A percentile compares a stretch with the other conserved stretches of the same genome.
Evolutionary conservation across 2,329 filamentous ascomycete genomes (phyloP).

Genomic region (Alternaria sp.): DNA sequence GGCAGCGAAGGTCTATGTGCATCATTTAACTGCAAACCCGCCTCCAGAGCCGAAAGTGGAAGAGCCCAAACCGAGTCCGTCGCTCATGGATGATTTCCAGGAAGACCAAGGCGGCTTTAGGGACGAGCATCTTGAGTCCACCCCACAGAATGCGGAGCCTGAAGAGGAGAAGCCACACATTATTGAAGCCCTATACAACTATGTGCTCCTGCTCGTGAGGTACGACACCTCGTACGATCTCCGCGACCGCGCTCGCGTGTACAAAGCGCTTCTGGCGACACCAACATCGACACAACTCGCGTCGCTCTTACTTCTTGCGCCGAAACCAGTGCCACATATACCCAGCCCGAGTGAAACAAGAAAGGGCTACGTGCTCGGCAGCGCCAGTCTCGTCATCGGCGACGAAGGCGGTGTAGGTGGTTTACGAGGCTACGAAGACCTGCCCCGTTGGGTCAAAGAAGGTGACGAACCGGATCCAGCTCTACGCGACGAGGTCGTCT

Average conservation of each 20-base stretch:
- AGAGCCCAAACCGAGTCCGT: conserved; percentile 27
- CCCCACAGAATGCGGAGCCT: conserved; percentile 17
- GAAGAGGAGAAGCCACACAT: conserved; percentile 63
- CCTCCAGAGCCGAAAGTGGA: conserved; percentile 47
- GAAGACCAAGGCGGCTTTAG: conserved; percentile 48
- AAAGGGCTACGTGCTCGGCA: conserved; percentile 79
- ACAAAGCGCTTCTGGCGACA: conserved; percentile 80
- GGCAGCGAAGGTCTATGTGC: conserved; percentile 95
- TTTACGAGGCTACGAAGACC: conserved; percentile 77
- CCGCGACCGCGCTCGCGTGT: conserved; percentile 87
- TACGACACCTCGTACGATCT: conserved; percentile 97
- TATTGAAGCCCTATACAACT: conserved; percentile 80
- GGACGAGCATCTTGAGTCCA: conserved; percentile 29
- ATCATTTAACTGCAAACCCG: conserved; percentile 74
- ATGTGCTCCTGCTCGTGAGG: conserved; percentile 81
- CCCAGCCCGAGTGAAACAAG: conserved; percentile 87
- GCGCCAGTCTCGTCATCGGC: conserved; percentile 83
- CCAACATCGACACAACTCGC: conserved; percentile 82
- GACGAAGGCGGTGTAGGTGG: conserved; percentile 72
- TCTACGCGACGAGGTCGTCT: conserved; percentile 65
- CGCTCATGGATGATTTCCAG: conserved; percentile 37
- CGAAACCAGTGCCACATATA: conserved; percentile 90
- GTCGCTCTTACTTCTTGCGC: conserved; percentile 86
- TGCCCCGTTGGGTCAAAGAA: conserved; percentile 84
- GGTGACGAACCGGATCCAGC: conserved; percentile 80